Conservation (phyloP, 2,329 filamentous ascomycete genomes). For the Microdochium paspali region DNA sequence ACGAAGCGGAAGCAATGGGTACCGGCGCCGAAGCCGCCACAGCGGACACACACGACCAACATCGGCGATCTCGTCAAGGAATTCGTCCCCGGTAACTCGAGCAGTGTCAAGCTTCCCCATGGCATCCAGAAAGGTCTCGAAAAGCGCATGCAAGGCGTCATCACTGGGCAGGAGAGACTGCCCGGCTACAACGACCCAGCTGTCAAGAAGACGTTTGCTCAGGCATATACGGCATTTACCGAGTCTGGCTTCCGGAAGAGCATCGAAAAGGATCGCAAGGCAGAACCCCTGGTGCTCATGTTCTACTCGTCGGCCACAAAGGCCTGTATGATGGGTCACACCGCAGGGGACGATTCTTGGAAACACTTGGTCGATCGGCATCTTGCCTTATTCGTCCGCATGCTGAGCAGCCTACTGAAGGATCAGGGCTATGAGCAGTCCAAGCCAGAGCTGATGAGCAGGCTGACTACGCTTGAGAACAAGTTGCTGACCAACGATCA, state of each 20-base stretch:
- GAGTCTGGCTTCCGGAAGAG: conserved; percentile 79
- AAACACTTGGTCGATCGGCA: conserved; percentile 89
- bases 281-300: conserved; percentile 88
- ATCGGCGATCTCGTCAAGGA: conserved; percentile 86
- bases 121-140: conserved; percentile 42
- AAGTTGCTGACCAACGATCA: conserved; percentile 93
- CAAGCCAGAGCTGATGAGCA: conserved; percentile 71
- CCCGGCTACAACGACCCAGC: conserved; percentile 85
- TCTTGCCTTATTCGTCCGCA: conserved; percentile 84
- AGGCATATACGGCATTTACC: conserved; percentile 88
- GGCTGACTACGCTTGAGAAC: conserved; percentile 75
- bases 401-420: conserved; percentile 71
- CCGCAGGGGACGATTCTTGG: conserved; percentile 76
- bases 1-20: conserved; percentile 86
- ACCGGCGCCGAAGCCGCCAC: conserved; percentile 50
- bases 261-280: conserved; percentile 87
- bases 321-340: conserved; percentile 65
- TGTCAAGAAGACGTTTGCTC: conserved; percentile 88
- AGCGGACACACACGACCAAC: conserved; percentile 56
- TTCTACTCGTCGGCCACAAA: conserved; percentile 95
- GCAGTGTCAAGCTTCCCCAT: conserved; percentile 46
- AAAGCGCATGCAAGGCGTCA: conserved; percentile 71
- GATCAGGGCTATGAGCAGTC: conserved; percentile 80
- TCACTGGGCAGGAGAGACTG: conserved; percentile 73
- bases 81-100: conserved; percentile 48